These are phyloP conservation scores for Phaeotremella skinneri DNA, from an alignment of 768 basidiomycete species.

Conservation along the genomic window DNA sequence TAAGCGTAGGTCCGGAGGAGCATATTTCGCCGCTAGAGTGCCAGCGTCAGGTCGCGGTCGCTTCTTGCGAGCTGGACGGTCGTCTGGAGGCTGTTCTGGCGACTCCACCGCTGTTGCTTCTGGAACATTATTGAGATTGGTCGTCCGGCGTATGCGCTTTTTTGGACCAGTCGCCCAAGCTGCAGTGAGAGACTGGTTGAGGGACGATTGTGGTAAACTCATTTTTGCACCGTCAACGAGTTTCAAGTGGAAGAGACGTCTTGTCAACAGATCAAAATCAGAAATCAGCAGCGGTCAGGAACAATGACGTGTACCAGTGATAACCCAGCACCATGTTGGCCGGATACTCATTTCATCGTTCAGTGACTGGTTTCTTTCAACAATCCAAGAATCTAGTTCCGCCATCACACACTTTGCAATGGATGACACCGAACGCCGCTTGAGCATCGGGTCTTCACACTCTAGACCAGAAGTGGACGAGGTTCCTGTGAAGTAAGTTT, in stretches of 20 bases:
- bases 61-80: conserved; percentile 6
- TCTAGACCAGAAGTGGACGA: conserved; percentile 28
- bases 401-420: too few species aligned
- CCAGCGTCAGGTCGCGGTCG: conserved; percentile 8
- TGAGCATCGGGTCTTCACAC: background rate
- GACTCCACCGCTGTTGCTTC: conserved; percentile 6
- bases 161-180: conserved; percentile 32
- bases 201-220: conserved; percentile 25
- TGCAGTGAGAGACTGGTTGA: conserved; percentile 43
- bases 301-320: too few species aligned
- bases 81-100: conserved; percentile 9
- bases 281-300: too few species aligned
- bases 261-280: background rate
- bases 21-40: conserved; percentile 57
- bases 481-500: conserved; percentile 32
- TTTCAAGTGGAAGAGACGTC: background rate
- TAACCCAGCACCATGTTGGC: too few species aligned
- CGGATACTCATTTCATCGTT: too few species aligned
- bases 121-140: conserved; percentile 22
- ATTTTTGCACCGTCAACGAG: conserved; percentile 16
- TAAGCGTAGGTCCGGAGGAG: conserved; percentile 71
- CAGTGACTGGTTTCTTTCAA: too few species aligned
- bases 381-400: background rate
- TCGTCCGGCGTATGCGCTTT: conserved; percentile 24
- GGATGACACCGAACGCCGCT: background rate